phyloP scores from a whole-genome alignment of 495 filamentous ascomycete genomes.

The Tuber microsphaerosporum region DNA sequence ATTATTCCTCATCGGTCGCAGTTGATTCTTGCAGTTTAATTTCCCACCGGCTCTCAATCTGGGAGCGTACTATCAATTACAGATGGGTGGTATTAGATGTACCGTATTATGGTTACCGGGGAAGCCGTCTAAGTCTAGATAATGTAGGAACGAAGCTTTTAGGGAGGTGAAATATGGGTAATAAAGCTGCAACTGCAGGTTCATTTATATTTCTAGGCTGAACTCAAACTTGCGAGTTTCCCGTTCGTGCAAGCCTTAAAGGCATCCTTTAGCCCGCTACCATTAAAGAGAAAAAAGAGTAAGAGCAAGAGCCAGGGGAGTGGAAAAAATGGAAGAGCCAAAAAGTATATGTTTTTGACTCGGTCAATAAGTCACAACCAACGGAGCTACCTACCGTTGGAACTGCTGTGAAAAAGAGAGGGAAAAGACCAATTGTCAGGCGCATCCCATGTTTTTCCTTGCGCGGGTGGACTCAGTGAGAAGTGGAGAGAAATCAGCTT shows the following conservation, averaged over 20 bases:
- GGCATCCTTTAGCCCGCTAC: background rate
- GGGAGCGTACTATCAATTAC: background rate
- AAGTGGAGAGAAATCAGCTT: background rate
- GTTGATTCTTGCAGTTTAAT: background rate
- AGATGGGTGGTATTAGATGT: background rate
- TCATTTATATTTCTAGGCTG: background rate
- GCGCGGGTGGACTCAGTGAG: slow-evolving; percentile 1
- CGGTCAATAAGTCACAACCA: background rate
- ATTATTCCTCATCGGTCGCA: background rate
- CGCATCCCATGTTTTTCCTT: slow-evolving; percentile 26
- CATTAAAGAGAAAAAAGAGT: background rate
- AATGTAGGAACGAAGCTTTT: background rate
- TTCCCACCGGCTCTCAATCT: background rate
- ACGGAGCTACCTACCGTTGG: background rate
- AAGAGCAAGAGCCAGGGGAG: background rate
- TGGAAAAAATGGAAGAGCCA: background rate
- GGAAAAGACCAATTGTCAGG: slow-evolving; percentile 26
- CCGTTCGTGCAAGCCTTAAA: background rate
- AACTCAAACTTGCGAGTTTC: background rate
- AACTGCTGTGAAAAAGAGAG: background rate
- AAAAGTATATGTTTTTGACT: background rate
- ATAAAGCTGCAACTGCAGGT: background rate
- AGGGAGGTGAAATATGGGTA: slow-evolving; percentile 1
- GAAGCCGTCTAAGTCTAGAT: background rate
- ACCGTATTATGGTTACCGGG: background rate